Evolutionary conservation across 2,329 filamentous ascomycete species (phyloP).

Genomic region (Acarospora socialis): DNA sequence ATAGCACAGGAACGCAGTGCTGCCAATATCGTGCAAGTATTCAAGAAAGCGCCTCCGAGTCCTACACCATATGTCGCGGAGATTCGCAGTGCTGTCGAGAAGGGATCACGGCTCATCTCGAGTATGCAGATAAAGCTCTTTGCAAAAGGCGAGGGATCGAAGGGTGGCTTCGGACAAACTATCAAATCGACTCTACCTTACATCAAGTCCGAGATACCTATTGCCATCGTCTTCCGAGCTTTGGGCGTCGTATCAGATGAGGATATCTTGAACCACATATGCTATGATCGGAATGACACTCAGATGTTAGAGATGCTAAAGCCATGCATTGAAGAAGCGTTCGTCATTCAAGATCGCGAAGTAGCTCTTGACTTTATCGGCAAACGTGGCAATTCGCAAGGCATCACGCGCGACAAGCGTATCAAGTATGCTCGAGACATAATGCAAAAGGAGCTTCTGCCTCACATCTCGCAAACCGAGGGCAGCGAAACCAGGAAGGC

Average conservation of each 20-base stretch:
- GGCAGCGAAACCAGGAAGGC: slow-evolving; percentile 93
- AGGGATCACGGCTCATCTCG: slow-evolving; percentile 87
- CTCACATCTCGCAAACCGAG: slow-evolving; percentile 89
- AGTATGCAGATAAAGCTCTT: slow-evolving; percentile 84
- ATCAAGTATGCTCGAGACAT: slow-evolving; percentile 86
- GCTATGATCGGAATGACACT: slow-evolving; percentile 86
- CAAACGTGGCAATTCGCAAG: slow-evolving; percentile 67
- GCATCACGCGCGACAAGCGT: slow-evolving; percentile 70
- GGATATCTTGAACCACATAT: slow-evolving; percentile 95
- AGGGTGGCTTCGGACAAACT: slow-evolving; percentile 69
- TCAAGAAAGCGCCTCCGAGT: slow-evolving; percentile 91
- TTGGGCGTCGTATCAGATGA: slow-evolving; percentile 93
- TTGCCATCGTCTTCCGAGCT: slow-evolving; percentile 90
- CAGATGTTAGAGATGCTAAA: slow-evolving; percentile 97
- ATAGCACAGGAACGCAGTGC: slow-evolving; percentile 96
- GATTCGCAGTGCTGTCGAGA: slow-evolving; percentile 90
- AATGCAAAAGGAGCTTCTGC: slow-evolving; percentile 89
- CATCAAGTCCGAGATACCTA: slow-evolving; percentile 83
- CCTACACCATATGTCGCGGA: slow-evolving; percentile 88
- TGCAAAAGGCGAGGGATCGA: slow-evolving; percentile 66
- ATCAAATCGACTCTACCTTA: slow-evolving; percentile 88
- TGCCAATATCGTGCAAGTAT: slow-evolving; percentile 97
- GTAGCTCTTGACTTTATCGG: slow-evolving; percentile 91
- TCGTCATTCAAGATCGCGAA: slow-evolving; percentile 89
- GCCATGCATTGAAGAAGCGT: slow-evolving; percentile 92